Base-by-base conservation (phyloP, 2,329 filamentous ascomycete genomes). In the Hirsutella thompsonii region DNA sequence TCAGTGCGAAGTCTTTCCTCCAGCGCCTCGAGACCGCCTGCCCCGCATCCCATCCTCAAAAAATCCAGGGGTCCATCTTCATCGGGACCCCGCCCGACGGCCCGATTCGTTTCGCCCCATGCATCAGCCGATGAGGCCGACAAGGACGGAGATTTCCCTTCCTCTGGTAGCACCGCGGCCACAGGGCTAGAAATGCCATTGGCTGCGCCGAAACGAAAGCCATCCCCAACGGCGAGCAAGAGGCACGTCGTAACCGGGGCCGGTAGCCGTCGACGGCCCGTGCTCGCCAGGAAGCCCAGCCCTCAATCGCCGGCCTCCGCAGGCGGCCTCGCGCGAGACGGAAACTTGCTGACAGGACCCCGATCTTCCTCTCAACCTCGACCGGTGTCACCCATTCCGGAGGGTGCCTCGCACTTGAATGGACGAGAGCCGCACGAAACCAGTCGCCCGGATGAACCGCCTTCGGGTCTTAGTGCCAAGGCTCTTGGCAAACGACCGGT, bases 21-120 rank as follows among this genome's bases (percentile, higher is more conserved):
- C 21, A 61, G 55, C 42, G 53, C 57, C 9, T 61, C 65, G 13
- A 66, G 66, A 42, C 63, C 67, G 8, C 64, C 68, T 4, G 69
- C 67, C 29, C 53, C 66, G 3, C 72, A 75, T 48, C 74, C 76
- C 1, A 80, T 79, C 40, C 52, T 79, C 44, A 79, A 78, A 53
- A 79, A 79, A 55, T 59, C 67, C 36, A 66, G 71, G 49, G 69
- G 68, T 13, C 70, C 72, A 42, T 73, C 72, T 23, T 57, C 61
- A 18, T 67, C 65, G 14, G 71, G 72, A 5, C 68, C 72, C 11
- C 66, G 70, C 18, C 74, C 72, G n/a, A 78, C 73, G 8, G 74
- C 75, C 41, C 70, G 74, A n/a, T 79, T 79, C 48, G 67, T 70
- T 8, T 72, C 72, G 14, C 74, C 74, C 2, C 66, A 67, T 26